Base-by-base conservation (phyloP, 2,329 filamentous ascomycete genomes). In the Fusarium albidum region DNA sequence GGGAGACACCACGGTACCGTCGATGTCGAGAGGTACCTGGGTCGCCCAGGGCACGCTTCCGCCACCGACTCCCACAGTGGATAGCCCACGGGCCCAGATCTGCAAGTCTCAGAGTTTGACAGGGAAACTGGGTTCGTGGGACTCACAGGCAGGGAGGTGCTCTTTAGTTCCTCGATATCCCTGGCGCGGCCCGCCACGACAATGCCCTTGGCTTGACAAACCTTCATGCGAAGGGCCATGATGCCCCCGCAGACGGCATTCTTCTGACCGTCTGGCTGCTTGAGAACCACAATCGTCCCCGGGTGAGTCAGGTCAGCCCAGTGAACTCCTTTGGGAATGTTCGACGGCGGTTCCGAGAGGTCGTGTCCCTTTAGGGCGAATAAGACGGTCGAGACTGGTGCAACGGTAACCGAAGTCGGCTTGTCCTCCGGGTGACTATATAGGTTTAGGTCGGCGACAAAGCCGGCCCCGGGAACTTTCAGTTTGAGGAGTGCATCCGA, bases 191-290 rank as follows among this genome's bases (percentile, higher is more conserved):
- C 89, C 61, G 85, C 81, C 8, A 91, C 85, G n/a, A 92, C 74
- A 10, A 88, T 80, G 3, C 80, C 88, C 60, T 78, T 77, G 14
- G 82, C 83, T 12, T 83, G 82, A 10, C 87, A 77, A 12, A 80
- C 69, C 64, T 85, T 84, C 81, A 92, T 89, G 15, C 89, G 79
- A 26, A 82, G 76, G 6, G 87, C 89, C 82, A 92, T 89, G 59
- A 92, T 90, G 14, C 89, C 89, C n/a, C 90, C 90, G 6, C 90
- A 80, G 8, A 90, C 81, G 6, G 89, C 89, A 71, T 89, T 91
- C 44, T 79, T 80, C 68, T 91, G 88, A 1, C 77, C 79, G 1
- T 76, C 66, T 0, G 88, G 87, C 65, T 92, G 88, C 55, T 84
- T 82, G 52, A 92, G 79, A 5, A 92, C 75, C 5, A 87, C 83